Percentiles rank a stretch among this genome's conserved stretches.
Conservation (phyloP, 805 yeast species). For the Clavispora phyllophila region DNA sequence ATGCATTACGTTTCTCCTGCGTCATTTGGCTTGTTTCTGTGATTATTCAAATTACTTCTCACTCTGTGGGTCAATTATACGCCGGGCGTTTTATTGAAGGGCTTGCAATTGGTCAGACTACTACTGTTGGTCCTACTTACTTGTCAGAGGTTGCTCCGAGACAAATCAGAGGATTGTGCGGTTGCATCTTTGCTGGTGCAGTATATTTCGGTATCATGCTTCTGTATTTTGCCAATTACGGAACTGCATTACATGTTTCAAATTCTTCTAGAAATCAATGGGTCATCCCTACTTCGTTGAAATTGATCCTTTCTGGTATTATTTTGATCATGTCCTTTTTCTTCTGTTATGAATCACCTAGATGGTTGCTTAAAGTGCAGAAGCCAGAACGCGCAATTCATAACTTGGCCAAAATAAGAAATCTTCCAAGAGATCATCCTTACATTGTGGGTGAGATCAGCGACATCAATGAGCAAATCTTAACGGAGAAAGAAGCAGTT, state of each 20-base stretch:
- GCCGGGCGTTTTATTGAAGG: conserved; percentile 56
- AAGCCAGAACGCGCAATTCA: conserved; percentile 36
- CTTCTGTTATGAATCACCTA: conserved; percentile 45
- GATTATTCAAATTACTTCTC: conserved; percentile 44
- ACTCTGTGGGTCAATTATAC: conserved; percentile 44
- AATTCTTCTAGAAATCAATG: conserved; percentile 38
- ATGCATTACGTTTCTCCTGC: conserved; percentile 42
- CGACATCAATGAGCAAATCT: conserved; percentile 47
- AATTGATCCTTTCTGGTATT: conserved; percentile 43
- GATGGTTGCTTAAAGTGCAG: conserved; percentile 46
- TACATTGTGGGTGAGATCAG: conserved; percentile 43
- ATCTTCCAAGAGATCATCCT: conserved; percentile 44
- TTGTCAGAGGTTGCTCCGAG: conserved; percentile 51
- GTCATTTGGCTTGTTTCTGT: conserved; percentile 36
- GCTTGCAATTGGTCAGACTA: conserved; percentile 50
- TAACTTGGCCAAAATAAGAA: conserved; percentile 39
- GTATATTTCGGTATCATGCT: conserved; percentile 52
- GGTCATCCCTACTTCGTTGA: conserved; percentile 47
- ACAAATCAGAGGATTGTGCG: conserved; percentile 47
- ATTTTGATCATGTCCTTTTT: conserved; percentile 38
- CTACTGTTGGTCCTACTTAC: conserved; percentile 50
- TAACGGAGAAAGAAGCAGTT: conserved; percentile 52
- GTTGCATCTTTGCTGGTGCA: conserved; percentile 52
- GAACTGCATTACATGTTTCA: conserved; percentile 43
- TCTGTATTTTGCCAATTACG: conserved; percentile 46